Evolutionary conservation across 495 filamentous ascomycete species (phyloP).

Genomic region (Cryomyces minteri): DNA sequence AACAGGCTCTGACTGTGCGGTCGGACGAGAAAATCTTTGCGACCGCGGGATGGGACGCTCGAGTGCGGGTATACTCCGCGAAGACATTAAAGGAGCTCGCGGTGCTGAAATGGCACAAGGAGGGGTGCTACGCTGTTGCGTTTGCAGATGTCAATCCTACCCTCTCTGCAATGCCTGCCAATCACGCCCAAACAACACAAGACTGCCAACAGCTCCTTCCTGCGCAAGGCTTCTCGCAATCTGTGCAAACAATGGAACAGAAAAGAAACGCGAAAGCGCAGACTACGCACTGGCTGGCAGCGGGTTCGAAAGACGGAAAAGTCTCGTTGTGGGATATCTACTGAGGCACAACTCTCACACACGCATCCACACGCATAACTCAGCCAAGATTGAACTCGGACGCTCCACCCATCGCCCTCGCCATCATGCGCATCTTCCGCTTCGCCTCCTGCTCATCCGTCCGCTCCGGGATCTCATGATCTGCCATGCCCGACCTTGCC

Average conservation of each 20-base stretch:
- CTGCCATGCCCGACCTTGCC: conserved; percentile 17
- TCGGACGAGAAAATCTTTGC: conserved; percentile 70
- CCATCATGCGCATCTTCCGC: conserved; percentile 62
- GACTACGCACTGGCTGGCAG: conserved; percentile 72
- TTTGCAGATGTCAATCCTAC: conserved; percentile 34
- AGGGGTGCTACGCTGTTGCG: conserved; percentile 70
- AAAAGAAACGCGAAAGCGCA: conserved; percentile 42
- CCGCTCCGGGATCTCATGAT: conserved; percentile 20
- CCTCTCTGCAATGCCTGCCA: not conserved
- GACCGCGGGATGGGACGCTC: conserved; percentile 85
- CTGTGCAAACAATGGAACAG: conserved; percentile 2
- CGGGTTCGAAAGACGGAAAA: conserved; percentile 88
- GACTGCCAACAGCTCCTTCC: not conserved
- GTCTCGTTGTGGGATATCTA: conserved; percentile 94
- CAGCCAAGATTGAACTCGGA: conserved; percentile 83
- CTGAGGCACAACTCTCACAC: conserved; percentile 17
- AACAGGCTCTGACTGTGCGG: conserved; percentile 63
- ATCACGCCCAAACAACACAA: not conserved
- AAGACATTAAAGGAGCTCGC: conserved; percentile 78
- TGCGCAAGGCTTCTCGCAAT: not conserved
- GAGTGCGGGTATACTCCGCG: conserved; percentile 58
- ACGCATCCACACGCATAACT: conserved; percentile 1
- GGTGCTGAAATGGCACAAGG: conserved; percentile 88
- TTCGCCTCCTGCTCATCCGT: conserved; percentile 43
- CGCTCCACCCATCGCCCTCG: conserved; percentile 56